A percentile compares a stretch with the other conserved stretches of the same genome.
These are phyloP conservation scores for Penicillium macrosclerotiorum DNA, from an alignment of 495 filamentous ascomycete species.

Conservation along the genomic window DNA sequence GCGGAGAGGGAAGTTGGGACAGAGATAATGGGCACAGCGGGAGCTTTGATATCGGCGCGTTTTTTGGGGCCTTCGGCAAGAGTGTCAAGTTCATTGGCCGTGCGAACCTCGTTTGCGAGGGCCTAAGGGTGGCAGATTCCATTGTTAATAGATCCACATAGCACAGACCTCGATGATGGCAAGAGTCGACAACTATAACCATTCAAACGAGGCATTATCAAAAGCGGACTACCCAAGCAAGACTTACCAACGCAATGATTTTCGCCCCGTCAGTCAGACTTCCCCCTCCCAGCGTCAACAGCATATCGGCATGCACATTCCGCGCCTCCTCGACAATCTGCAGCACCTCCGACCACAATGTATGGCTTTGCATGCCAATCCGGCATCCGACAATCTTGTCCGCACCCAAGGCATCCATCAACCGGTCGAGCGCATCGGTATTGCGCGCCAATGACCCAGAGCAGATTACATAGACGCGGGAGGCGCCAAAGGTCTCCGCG, in stretches of 20 bases:
- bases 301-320: conserved; percentile 48
- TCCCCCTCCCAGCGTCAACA: conserved; percentile 62
- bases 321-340: conserved; percentile 51
- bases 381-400: conserved; percentile 48
- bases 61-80: conserved; percentile 38
- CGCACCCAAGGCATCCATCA: conserved; percentile 44
- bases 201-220: neutral
- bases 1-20: conserved; percentile 64
- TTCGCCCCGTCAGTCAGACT: conserved; percentile 62
- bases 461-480: conserved; percentile 57
- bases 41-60: conserved; percentile 30
- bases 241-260: conserved; percentile 51
- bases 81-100: conserved; percentile 39
- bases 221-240: neutral
- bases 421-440: conserved; percentile 45
- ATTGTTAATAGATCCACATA: neutral
- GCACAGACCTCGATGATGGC: neutral
- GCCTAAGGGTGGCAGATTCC: conserved; percentile 24
- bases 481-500: conserved; percentile 48
- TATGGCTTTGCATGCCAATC: conserved; percentile 59
- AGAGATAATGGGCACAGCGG: conserved; percentile 54
- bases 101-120: conserved; percentile 48
- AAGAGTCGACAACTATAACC: neutral
- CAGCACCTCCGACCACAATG: conserved; percentile 58
- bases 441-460: conserved; percentile 57